These are phyloP conservation scores for Klebsormidium nitens DNA, from an alignment of 139 green algal genomes.

Conservation along the genomic window DNA sequence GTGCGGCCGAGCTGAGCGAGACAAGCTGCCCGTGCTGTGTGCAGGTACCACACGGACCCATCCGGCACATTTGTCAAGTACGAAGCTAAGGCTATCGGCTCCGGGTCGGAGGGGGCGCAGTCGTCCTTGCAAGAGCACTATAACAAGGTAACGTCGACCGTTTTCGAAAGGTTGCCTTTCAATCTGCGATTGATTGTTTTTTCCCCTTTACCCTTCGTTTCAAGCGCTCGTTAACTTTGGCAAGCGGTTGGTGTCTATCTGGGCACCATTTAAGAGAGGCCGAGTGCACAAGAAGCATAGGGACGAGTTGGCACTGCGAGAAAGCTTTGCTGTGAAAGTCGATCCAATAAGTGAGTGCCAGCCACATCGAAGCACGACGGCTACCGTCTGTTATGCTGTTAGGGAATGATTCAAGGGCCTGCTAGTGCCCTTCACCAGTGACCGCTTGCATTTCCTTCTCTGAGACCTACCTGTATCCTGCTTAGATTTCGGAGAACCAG, in stretches of 20 bases:
- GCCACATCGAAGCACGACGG: too few relatives aligned
- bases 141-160: constrained; percentile 22
- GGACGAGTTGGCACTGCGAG: not conserved
- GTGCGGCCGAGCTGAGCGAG: too few relatives aligned
- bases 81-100: constrained; percentile 91
- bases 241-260: not conserved
- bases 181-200: constrained; percentile 4
- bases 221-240: not conserved
- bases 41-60: constrained; percentile 88
- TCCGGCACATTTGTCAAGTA: constrained; percentile 88
- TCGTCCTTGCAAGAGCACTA: constrained; percentile 64
- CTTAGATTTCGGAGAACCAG: not conserved
- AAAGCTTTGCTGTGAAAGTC: too few relatives aligned
- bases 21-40: too few relatives aligned
- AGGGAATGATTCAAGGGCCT: too few relatives aligned
- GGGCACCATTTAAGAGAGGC: not conserved
- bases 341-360: too few relatives aligned
- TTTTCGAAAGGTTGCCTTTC: not conserved
- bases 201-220: not conserved
- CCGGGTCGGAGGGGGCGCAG: constrained; percentile 87
- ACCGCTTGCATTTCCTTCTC: not conserved
- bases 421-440: too few relatives aligned
- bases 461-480: not conserved
- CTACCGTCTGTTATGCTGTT: too few relatives aligned
- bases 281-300: not conserved